Base-by-base conservation (phyloP, 192 early-diverging fungal species). In the Linnemannia exigua region DNA sequence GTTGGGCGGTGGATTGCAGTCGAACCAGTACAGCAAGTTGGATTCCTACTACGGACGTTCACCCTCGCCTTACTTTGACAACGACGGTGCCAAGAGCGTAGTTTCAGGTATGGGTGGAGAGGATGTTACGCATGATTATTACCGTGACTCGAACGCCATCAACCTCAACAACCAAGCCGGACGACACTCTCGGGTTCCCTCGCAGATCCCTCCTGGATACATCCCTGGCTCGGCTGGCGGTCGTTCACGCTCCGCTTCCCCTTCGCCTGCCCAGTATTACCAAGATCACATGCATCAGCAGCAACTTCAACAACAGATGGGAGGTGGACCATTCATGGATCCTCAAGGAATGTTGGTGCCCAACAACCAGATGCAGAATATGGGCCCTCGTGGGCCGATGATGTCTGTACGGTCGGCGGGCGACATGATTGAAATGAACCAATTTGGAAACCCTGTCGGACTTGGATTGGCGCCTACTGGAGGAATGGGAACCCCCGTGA, bases 101-200 rank as follows among this genome's bases (percentile, higher is more conserved):
- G n/a, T 71, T n/a, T 81, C 86, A 6, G 87, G 79, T 11, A 68
- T 50, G 16, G 81, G 80, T 6, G 82, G 78, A 20, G 80, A 82
- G 9, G 87, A 88, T 17, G 22, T 79, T 17, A 19, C 50, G 25
- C 87, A 80, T 15, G 79, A 80, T 36, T 84, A 80, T 20, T 83
- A 79, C 50, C 41, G 87, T 20, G 79, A 80, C 48, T 79, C 83
- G 67, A 84, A 80, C 17, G 88, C 87, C 5, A 85, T 84, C 38
- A 73, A 84, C 2, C 68, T 82, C 15, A 54, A 28, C n/a, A 41
- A 41, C 52, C 58, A 67, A 2, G 37, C 77, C 66, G 81, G 78
- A 58, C 72, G 81, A 25, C 81, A 77, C 28, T 73, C 77, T 46
- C 48, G 87, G 31, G 36, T 75, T 4, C 78, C 81, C 20, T 81